A percentile compares a stretch with the other conserved stretches of the same genome.
Evolutionary conservation across 805 yeast genomes (phyloP).

Genomic region (Tetrapisispora fleetii): DNA sequence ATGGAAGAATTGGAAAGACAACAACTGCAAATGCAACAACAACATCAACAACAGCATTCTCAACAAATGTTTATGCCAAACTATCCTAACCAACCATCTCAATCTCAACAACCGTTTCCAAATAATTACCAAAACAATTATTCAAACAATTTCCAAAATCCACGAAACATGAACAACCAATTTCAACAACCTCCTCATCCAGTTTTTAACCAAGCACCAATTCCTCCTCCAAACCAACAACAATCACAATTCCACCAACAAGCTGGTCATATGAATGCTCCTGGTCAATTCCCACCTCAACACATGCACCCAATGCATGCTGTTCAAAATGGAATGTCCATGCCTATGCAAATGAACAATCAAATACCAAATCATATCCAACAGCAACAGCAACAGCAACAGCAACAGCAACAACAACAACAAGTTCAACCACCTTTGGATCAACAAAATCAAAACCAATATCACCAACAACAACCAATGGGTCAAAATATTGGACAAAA

Average conservation of each 20-base stretch:
- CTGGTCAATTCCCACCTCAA: background rate
- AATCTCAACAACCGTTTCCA: conserved; percentile 19
- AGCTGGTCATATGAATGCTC: background rate
- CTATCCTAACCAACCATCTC: conserved; percentile 24
- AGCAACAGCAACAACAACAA: conserved; percentile 9
- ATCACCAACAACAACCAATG: conserved; percentile 2
- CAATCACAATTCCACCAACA: conserved; percentile 4
- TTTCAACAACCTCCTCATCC: conserved; percentile 3
- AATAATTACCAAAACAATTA: background rate
- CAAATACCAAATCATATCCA: conserved; percentile 5
- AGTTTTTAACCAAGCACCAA: background rate
- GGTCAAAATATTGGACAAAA: conserved; percentile 5
- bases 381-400: conserved; percentile 8
- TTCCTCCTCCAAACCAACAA: conserved; percentile 4
- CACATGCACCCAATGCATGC: conserved; percentile 2
- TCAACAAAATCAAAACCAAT: conserved; percentile 13
- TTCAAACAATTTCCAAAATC: conserved; percentile 5
- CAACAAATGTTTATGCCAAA: conserved; percentile 16
- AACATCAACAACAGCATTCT: conserved; percentile 13
- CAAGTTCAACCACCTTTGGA: conserved; percentile 11
- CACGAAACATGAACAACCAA: conserved; percentile 3
- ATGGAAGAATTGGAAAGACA: conserved; percentile 77
- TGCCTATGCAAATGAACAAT: conserved; percentile 3
- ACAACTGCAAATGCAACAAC: conserved; percentile 26
- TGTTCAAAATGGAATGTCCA: background rate